Base-by-base conservation (phyloP, 1,139 yeast genomes). In the Kodamaea plutei region DNA sequence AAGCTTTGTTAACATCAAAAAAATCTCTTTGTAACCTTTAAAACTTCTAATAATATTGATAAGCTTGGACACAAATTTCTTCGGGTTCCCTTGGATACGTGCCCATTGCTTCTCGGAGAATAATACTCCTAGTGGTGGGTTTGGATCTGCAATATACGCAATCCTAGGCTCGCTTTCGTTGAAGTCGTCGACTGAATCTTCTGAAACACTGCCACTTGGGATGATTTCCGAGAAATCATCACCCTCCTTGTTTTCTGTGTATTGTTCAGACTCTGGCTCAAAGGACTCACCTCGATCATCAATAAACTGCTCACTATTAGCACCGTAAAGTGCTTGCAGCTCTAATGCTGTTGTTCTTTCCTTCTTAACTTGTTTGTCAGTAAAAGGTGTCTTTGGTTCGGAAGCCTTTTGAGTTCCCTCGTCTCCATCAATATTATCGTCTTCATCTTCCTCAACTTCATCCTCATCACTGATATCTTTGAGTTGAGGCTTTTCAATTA, bases 1-100 rank as follows among this genome's bases (percentile, higher is more conserved):
- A 15, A 52, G 26, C 22, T 45, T 35, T 15, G 35, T 37, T 27
- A 60, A 50, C 20, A 15, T 17, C 15, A 25, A 9, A 11, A 20
- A 25, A 21, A 19, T 13, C 14, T 26, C 32, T 20, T 14, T 16
- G 14, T 15, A 20, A 5, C 17, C 21, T 20, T 15, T 21, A n/a
- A 15, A 9, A 6, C 15, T 20, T 12, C 20, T 5, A 13, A 14
- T n/a, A 9, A 10, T 15, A 8, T 25, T 22, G 5, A 11, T 30
- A 11, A 31, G 28, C 11, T 25, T 19, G 12, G 19, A 13, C 15
- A 28, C 28, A 13, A 28, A 28, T 20, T 15, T 15, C 6, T 14
- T 8, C n/a, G 31, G 29, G 22, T 32, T 18, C 8, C 26, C 26
- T 9, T 6, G 7, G 15, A 30, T 16, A 17, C 15, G 12, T 8